Percentiles rank a stretch among this genome's conserved stretches.
phyloP scores from a whole-genome alignment of 2,329 filamentous ascomycete species.

The Paraphaeosphaeria minitans region DNA sequence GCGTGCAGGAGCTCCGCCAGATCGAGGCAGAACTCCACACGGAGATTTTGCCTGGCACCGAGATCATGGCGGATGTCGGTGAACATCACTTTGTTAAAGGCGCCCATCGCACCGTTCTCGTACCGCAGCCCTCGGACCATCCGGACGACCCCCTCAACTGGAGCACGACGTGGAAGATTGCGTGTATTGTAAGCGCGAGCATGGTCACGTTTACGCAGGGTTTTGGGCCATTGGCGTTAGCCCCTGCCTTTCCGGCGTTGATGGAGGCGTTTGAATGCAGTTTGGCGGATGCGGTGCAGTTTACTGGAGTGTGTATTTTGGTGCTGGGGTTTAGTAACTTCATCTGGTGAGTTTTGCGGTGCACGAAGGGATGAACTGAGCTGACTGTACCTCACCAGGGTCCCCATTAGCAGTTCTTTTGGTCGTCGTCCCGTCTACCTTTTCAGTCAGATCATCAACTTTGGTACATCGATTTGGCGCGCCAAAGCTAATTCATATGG shows the following conservation, averaged over 20 bases:
- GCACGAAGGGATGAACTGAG: background rate
- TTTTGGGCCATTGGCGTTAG: conserved; percentile 60
- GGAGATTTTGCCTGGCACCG: conserved; percentile 62
- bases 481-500: conserved; percentile 62
- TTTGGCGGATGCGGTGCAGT: conserved; percentile 60
- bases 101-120: conserved; percentile 52
- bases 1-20: conserved; percentile 49
- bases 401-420: conserved; percentile 61
- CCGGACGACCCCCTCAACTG: conserved; percentile 62
- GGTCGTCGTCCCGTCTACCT: conserved; percentile 61
- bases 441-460: conserved; percentile 57
- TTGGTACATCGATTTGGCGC: conserved; percentile 62
- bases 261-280: conserved; percentile 61
- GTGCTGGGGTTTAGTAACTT: conserved; percentile 66
- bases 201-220: conserved; percentile 59
- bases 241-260: conserved; percentile 65
- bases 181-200: conserved; percentile 54
- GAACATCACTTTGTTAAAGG: conserved; percentile 67
- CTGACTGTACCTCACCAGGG: conserved; percentile 45
- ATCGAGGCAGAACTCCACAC: conserved; percentile 59
- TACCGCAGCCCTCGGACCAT: conserved; percentile 59
- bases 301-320: conserved; percentile 62
- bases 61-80: conserved; percentile 66
- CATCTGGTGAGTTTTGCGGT: conserved; percentile 54
- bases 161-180: conserved; percentile 55